Percentiles rank a stretch among this genome's conserved stretches.
Evolutionary conservation across 257 asterid species (phyloP).

Genomic region (Solanum microdontum): DNA sequence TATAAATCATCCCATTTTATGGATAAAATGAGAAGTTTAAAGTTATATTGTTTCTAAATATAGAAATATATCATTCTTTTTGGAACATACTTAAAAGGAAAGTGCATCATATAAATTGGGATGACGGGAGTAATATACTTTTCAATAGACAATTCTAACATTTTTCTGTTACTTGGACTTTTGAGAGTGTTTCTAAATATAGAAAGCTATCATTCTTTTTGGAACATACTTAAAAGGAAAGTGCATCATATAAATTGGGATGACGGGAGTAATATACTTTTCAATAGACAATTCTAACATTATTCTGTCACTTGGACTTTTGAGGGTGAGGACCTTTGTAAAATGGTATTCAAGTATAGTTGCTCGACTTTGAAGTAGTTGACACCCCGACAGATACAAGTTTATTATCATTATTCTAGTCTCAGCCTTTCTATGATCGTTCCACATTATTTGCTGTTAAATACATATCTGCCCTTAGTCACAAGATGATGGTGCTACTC

Average conservation of each 20-base stretch:
- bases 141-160: not conserved
- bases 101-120: not conserved
- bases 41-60: constrained; percentile 1
- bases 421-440: not conserved
- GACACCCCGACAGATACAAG: not conserved
- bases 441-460: not conserved
- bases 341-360: not conserved
- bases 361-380: not conserved
- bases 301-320: not conserved
- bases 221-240: not conserved
- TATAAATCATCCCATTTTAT: not conserved
- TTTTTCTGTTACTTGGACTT: not conserved
- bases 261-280: not conserved
- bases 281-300: not conserved
- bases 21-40: not conserved
- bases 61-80: not conserved
- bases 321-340: not conserved
- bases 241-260: not conserved
- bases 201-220: not conserved
- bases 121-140: not conserved
- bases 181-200: not conserved
- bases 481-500: not conserved
- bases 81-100: not conserved
- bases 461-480: not conserved
- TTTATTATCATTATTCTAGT: not conserved